A percentile compares a stretch with the other conserved stretches of the same genome.
Evolutionary conservation across 257 asterid genomes (phyloP).

Genomic region (Nicotiana tomentosiformis): DNA sequence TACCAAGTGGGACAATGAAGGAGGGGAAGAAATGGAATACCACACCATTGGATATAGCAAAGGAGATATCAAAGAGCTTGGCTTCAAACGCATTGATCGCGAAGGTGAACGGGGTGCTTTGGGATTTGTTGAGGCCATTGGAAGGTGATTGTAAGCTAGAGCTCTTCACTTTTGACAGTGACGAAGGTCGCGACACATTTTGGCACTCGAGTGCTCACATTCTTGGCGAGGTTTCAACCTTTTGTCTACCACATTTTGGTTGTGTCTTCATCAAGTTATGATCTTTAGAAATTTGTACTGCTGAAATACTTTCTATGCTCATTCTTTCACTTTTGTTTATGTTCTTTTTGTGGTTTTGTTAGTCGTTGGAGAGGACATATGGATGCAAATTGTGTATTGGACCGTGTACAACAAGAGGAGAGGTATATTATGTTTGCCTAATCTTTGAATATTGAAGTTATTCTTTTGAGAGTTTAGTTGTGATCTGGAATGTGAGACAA

Average conservation of each 20-base stretch:
- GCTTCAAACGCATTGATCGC: conserved; percentile 83
- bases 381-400: conserved; percentile 17
- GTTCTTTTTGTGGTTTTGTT: neutral
- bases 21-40: conserved; percentile 92
- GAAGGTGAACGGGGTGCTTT: conserved; percentile 64
- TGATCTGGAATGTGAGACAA: neutral
- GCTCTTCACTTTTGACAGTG: conserved; percentile 69
- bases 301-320: neutral
- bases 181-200: conserved; percentile 92
- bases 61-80: conserved; percentile 89
- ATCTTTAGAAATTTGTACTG: neutral
- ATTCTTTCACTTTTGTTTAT: neutral
- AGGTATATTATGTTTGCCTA: neutral
- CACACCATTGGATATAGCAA: conserved; percentile 74
- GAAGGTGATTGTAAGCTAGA: conserved; percentile 85
- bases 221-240: conserved; percentile 72
- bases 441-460: neutral
- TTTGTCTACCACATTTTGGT: neutral
- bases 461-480: neutral
- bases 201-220: conserved; percentile 99
- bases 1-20: conserved; percentile 73
- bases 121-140: conserved; percentile 90
- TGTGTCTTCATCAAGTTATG: neutral
- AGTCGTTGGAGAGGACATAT: conserved; percentile 16
- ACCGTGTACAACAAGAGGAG: conserved; percentile 19